Base-by-base conservation (phyloP, 2,329 filamentous ascomycete genomes). In the Ophidiomyces ophidiicola region DNA sequence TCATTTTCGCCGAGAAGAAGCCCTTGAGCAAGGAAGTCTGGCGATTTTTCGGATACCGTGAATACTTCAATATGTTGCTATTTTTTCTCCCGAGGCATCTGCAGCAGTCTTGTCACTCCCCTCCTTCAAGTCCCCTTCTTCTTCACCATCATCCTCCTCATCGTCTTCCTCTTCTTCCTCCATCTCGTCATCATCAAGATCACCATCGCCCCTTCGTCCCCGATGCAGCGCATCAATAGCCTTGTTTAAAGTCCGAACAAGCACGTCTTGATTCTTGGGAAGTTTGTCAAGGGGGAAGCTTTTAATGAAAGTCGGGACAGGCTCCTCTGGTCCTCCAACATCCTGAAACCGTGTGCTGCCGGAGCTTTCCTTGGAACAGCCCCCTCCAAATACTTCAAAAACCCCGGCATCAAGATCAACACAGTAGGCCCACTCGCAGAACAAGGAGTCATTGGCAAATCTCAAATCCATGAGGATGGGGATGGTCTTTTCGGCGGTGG, bases 381-480 rank as follows among this genome's bases (percentile, higher is more conserved):
- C 37, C 5, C 39, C 39, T 5, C 17, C 33, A 30, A 39, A 46
- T n/a, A 46, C 31, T 7, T 46, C 46, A 36, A 50, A 50, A 3
- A 45, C 15, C 18, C 40, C 39, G 30, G 43, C 39, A 21, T 55
- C 53, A 3, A 55, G 38, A 44, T 55, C 49, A 19, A 55, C 36
- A 8, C 53, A 50, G 34, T 55, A 54, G 7, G 46, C 46, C 45
- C 47, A 55, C 39, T 53, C 52, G 40, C 53, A 53, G 17, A 45
- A 51, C 20, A 33, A 6, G 6, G 46, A 8, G 21, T 53, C 45
- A 6, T 39, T 46, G 5, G 46, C 44, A 37, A 53, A 55, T 2
- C 49, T 46, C 35, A 50, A 28, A 2, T 41, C 31, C 6, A 49
- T 39, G 1, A 28, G n/a, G 23, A 49, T 41, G 2, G 40, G 44